phyloP scores from a whole-genome alignment of 768 basidiomycete genomes.

The Amanita molliuscula region DNA sequence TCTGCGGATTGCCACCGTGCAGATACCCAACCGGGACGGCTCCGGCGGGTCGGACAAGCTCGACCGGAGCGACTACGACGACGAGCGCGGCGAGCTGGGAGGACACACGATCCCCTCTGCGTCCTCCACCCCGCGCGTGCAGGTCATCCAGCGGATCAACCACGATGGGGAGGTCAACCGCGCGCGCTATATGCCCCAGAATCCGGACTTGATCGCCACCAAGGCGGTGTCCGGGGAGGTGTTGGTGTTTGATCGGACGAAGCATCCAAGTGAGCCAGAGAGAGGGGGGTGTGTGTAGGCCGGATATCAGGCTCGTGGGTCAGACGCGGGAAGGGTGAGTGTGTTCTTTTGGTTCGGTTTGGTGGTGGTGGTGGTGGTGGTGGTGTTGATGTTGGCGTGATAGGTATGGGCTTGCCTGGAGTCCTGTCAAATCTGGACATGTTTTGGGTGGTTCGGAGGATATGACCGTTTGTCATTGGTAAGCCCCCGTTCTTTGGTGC shows the following conservation, averaged over 20 bases:
- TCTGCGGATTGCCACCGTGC: slow-evolving; percentile 90
- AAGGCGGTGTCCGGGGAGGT: slow-evolving; percentile 90
- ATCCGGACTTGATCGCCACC: slow-evolving; percentile 93
- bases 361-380: not conserved
- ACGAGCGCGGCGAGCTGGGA: slow-evolving; percentile 91
- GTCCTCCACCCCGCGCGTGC: slow-evolving; percentile 67
- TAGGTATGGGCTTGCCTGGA: slow-evolving; percentile 94
- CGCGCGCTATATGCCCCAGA: slow-evolving; percentile 99
- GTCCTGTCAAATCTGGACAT: slow-evolving; percentile 70
- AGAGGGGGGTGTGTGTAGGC: slow-evolving; percentile 72
- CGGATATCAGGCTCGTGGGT: slow-evolving; percentile 85
- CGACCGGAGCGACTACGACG: slow-evolving; percentile 75
- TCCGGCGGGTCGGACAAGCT: slow-evolving; percentile 61
- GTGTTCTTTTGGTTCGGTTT: not conserved
- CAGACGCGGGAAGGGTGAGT: slow-evolving; percentile 89
- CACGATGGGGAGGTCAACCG: slow-evolving; percentile 94
- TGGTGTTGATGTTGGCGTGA: slow-evolving; percentile 5
- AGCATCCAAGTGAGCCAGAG: slow-evolving; percentile 90
- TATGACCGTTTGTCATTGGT: slow-evolving; percentile 94
- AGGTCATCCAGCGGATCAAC: slow-evolving; percentile 89
- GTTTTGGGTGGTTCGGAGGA: slow-evolving; percentile 92
- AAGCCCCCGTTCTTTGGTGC: slow-evolving; percentile 12
- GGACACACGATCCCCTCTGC: slow-evolving; percentile 62
- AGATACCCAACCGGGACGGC: slow-evolving; percentile 78
- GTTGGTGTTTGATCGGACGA: slow-evolving; percentile 92